Conservation (phyloP, 208 protist species). For the Endotrypanum monterogeii region DNA sequence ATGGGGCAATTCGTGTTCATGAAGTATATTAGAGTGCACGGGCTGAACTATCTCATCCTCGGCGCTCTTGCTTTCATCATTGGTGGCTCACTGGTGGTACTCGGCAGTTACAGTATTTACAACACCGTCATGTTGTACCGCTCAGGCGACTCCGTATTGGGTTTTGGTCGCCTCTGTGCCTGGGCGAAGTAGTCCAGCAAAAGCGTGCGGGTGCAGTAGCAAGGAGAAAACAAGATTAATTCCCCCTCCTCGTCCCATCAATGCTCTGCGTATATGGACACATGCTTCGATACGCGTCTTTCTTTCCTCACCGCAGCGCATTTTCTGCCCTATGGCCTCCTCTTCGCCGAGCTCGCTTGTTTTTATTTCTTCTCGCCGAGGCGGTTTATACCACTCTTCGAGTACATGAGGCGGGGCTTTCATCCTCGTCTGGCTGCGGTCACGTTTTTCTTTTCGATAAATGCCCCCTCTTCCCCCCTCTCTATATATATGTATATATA, state of each 20-base stretch:
- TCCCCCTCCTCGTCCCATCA: neutral
- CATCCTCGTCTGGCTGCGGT: neutral
- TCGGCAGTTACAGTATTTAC: constrained; percentile 77
- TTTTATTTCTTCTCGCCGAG: neutral
- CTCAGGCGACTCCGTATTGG: constrained; percentile 46
- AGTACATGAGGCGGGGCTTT: neutral
- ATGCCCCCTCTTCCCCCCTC: too few species aligned
- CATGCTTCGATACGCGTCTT: neutral
- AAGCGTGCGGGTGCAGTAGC: neutral
- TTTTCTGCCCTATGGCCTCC: neutral
- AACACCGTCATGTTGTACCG: constrained; percentile 45
- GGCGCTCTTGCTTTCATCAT: constrained; percentile 60
- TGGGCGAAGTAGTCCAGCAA: constrained; percentile 4
- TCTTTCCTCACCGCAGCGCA: neutral
- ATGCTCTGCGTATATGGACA: too few species aligned
- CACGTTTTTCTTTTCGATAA: too few species aligned
- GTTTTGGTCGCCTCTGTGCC: constrained; percentile 54
- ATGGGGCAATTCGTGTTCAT: constrained; percentile 80
- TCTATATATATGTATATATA: too few species aligned
- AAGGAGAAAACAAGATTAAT: neutral
- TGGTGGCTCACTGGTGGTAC: constrained; percentile 65
- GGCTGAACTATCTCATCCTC: constrained; percentile 67
- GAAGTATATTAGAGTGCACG: constrained; percentile 68
- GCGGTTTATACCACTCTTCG: neutral
- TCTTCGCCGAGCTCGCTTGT: neutral